phyloP scores from a whole-genome alignment of 345 rosid species.

The Citrus medica region DNA sequence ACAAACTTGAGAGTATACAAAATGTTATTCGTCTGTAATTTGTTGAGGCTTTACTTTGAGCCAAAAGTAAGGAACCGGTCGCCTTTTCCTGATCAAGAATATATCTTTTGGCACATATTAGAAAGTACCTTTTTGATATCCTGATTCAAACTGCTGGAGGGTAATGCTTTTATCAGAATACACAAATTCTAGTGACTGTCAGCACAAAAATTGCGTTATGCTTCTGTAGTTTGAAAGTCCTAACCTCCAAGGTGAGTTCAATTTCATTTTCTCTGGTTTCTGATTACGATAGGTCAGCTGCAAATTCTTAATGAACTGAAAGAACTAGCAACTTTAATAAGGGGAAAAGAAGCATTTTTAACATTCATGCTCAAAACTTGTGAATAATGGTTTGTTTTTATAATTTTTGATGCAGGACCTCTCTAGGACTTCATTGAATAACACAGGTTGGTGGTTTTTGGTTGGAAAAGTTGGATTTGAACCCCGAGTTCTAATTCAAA shows the following conservation, averaged over 20 bases:
- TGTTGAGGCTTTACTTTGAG: not conserved
- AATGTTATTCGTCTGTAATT: not conserved
- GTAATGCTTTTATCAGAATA: not conserved
- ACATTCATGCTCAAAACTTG: not conserved
- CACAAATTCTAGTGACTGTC: not conserved
- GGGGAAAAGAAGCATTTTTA: not conserved
- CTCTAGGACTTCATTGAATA: not conserved
- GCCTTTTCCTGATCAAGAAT: not conserved
- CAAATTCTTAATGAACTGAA: not conserved
- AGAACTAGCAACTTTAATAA: not conserved
- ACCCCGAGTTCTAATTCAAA: not conserved
- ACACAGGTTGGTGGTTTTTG: not conserved
- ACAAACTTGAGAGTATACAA: conserved; percentile 19
- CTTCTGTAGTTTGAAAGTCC: not conserved
- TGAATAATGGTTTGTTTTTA: not conserved
- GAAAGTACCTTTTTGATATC: not conserved
- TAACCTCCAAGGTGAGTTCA: not conserved
- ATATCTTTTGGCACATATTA: not conserved
- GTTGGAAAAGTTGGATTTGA: not conserved
- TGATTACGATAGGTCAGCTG: not conserved
- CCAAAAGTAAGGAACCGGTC: not conserved
- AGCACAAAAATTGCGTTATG: not conserved
- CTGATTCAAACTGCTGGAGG: conserved; percentile 1
- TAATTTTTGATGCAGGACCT: not conserved
- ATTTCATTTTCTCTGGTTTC: not conserved